Percentiles rank a stretch among this genome's conserved stretches.
phyloP scores from a whole-genome alignment of 345 rosid genomes.

The Psidium guajava region DNA sequence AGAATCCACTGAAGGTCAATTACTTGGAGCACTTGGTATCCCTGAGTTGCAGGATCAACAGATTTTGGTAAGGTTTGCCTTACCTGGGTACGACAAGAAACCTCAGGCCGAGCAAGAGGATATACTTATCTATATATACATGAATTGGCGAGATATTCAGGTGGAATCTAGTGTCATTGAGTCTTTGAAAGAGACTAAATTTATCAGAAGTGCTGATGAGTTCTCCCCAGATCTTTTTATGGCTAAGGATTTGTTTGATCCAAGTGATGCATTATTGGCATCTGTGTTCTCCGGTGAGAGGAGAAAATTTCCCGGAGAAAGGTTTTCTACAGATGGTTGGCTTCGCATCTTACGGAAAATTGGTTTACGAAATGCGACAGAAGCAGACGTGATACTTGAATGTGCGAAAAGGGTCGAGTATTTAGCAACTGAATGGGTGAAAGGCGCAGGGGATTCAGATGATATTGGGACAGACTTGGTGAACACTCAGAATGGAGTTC shows the following conservation, averaged over 20 bases:
- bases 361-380: constrained; percentile 64
- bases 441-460: constrained; percentile 31
- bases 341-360: constrained; percentile 70
- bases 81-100: constrained; percentile 67
- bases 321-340: constrained; percentile 76
- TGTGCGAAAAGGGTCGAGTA: constrained; percentile 73
- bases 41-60: constrained; percentile 71
- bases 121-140: constrained; percentile 51
- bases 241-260: constrained; percentile 88
- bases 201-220: constrained; percentile 72
- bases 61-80: constrained; percentile 74
- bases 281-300: constrained; percentile 83
- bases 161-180: constrained; percentile 59
- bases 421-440: constrained; percentile 56
- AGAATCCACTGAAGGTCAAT: constrained; percentile 50
- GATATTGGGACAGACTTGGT: constrained; percentile 40
- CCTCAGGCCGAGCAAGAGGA: constrained; percentile 67
- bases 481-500: constrained; percentile 39
- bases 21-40: constrained; percentile 75
- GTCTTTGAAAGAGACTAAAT: constrained; percentile 69
- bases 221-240: constrained; percentile 43
- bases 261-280: constrained; percentile 63
- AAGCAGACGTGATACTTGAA: constrained; percentile 78
- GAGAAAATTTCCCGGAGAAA: constrained; percentile 87
- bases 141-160: constrained; percentile 70